Conservation (phyloP, 148 eudicot species). For the Polygonum aviculare region DNA sequence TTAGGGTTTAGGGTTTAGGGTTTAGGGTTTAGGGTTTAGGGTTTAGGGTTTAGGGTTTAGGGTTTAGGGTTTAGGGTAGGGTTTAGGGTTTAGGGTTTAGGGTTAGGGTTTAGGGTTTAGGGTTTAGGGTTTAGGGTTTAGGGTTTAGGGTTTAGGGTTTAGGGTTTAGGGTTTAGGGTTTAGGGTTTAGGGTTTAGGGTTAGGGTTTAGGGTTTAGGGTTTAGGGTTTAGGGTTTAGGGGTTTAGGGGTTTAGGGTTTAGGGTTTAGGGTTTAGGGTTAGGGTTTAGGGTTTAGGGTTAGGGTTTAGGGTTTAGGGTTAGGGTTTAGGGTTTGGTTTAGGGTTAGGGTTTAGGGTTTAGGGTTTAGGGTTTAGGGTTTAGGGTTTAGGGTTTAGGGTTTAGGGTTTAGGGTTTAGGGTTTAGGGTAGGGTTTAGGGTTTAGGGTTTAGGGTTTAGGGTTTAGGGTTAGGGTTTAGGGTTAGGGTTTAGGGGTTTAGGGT, state of each 20-base stretch:
- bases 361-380: neutral
- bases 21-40: neutral
- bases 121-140: slow-evolving; percentile 1
- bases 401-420: neutral
- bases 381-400: neutral
- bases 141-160: too few species aligned
- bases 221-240: neutral
- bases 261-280: neutral
- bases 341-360: slow-evolving; percentile 1
- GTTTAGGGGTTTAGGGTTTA: neutral
- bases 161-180: slow-evolving; percentile 1
- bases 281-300: neutral
- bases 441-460: neutral
- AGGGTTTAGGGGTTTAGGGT: neutral
- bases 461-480: neutral
- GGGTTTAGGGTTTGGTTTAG: neutral
- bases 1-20: neutral
- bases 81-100: slow-evolving; percentile 1
- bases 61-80: neutral
- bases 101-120: neutral
- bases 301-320: neutral
- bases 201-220: neutral
- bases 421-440: neutral
- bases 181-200: neutral
- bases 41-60: neutral